Percentiles rank a stretch among this genome's conserved stretches.
These are phyloP conservation scores for Cystofilobasidium capitatum DNA, from an alignment of 768 basidiomycete genomes.

Conservation along the genomic window DNA sequence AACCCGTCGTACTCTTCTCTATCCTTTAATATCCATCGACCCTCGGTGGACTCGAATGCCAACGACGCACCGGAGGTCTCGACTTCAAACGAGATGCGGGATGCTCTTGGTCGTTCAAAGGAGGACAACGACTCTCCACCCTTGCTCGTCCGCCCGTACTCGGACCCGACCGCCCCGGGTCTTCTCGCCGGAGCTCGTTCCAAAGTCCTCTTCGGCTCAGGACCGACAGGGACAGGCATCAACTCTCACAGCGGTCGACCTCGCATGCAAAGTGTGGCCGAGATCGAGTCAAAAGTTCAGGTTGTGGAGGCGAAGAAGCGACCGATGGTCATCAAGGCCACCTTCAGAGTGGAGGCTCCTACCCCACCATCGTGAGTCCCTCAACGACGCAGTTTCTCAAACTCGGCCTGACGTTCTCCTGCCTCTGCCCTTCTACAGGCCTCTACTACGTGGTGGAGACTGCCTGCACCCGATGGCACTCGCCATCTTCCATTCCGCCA, in stretches of 20 bases:
- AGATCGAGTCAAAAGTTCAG: background rate
- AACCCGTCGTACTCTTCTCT: background rate
- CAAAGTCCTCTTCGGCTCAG: background rate
- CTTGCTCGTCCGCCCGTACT: background rate
- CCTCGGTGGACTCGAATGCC: background rate
- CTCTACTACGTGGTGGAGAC: conserved; percentile 35
- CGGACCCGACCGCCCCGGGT: background rate
- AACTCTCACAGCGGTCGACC: background rate
- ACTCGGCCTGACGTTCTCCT: conserved; percentile 8
- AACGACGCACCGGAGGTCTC: background rate
- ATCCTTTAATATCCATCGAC: background rate
- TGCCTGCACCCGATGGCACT: conserved; percentile 16
- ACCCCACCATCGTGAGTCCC: conserved; percentile 9
- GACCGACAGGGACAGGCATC: background rate
- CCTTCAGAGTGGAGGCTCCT: background rate
- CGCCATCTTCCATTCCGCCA: conserved; percentile 45
- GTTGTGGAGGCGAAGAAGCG: background rate
- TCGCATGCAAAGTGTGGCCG: background rate
- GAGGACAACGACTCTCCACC: background rate
- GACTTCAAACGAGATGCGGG: background rate
- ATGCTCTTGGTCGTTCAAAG: background rate
- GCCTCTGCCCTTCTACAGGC: conserved; percentile 28
- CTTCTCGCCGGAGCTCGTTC: background rate
- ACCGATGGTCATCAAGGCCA: conserved; percentile 4
- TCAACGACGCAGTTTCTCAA: conserved; percentile 28